Base-by-base conservation (phyloP, 2,329 filamentous ascomycete genomes). In the Zymoseptoria crescenta region DNA sequence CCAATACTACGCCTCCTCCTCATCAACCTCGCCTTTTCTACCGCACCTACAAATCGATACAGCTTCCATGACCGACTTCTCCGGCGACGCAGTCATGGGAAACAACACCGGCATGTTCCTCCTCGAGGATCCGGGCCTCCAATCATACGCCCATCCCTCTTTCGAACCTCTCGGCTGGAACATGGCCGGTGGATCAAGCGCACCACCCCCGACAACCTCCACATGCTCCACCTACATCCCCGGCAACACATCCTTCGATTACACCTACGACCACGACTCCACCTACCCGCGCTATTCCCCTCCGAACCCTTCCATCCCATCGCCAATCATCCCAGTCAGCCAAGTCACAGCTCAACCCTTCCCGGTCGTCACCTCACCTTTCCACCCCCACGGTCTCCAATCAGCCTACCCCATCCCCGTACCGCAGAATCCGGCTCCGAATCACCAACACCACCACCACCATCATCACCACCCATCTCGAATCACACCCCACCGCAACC, bases 41-140 rank as follows among this genome's bases (percentile, higher is more conserved):
- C 64, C 64, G 1, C 61, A 56, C 13, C 56, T 65, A 4, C 60
- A 62, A 24, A 64, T 64, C 35, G 56, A 67, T 65, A 59, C 68
- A 8, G 63, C 65, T 4, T 64, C 65, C 13, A 64, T 65, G 64
- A 58, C 52, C n/a, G 66, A 68, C 55, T 66, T 70, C 55, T 65
- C 65, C 29, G 62, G 60, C 20, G 74, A 77, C 52, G 69, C 72
- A 0, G 75, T 79, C 13, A 80, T 79, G 78, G 75, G 76, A 16
- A 74, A 75, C 54, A 74, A 75, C 54, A 77, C 75, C 2, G 76
- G 77, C 4, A 79, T 79, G 77, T 69, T 77, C 48, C 68, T 79
- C 0, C 72, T 79, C 28, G 78, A 80, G 63, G 77, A 79, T 58
- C 68, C 73, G 13, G 76, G 76, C 7, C 65, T 79, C 30, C 77